Percentiles rank a stretch among this genome's conserved stretches.
Conservation (phyloP, 768 basidiomycete species). For the Calocybe cyanea region DNA sequence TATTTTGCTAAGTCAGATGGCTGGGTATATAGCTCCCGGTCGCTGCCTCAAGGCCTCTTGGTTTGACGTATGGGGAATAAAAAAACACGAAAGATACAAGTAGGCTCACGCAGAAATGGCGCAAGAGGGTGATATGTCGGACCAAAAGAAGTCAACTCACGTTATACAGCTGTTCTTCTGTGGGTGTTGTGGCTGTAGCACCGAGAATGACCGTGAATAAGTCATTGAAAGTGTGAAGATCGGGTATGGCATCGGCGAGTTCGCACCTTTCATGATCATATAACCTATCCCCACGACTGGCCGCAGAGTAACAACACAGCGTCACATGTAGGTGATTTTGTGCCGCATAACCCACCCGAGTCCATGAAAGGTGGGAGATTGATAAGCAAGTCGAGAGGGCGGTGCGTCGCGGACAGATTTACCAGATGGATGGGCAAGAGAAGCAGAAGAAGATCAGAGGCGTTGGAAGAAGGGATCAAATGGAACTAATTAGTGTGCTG, state of each 20-base stretch:
- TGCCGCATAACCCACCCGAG: not conserved
- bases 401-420: not conserved
- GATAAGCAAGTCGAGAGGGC: not conserved
- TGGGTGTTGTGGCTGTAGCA: conserved; percentile 43
- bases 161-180: conserved; percentile 51
- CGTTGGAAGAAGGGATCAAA: conserved; percentile 4
- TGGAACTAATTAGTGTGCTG: too few species aligned
- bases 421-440: conserved; percentile 3
- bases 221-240: conserved; percentile 7
- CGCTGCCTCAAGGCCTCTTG: not conserved
- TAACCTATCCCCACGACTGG: conserved; percentile 57
- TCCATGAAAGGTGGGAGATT: not conserved
- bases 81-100: not conserved
- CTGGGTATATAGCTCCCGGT: conserved; percentile 3
- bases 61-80: too few species aligned
- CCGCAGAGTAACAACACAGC: not conserved
- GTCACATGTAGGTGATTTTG: conserved; percentile 10
- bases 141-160: conserved; percentile 29
- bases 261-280: conserved; percentile 56
- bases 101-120: not conserved
- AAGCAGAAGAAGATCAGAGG: conserved; percentile 8
- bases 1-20: conserved; percentile 2
- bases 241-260: conserved; percentile 11
- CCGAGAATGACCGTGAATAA: conserved; percentile 12
- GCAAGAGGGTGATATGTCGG: conserved; percentile 10